Conservation (phyloP, 2,329 filamentous ascomycete genomes). For the Neofusicoccum sp. region DNA sequence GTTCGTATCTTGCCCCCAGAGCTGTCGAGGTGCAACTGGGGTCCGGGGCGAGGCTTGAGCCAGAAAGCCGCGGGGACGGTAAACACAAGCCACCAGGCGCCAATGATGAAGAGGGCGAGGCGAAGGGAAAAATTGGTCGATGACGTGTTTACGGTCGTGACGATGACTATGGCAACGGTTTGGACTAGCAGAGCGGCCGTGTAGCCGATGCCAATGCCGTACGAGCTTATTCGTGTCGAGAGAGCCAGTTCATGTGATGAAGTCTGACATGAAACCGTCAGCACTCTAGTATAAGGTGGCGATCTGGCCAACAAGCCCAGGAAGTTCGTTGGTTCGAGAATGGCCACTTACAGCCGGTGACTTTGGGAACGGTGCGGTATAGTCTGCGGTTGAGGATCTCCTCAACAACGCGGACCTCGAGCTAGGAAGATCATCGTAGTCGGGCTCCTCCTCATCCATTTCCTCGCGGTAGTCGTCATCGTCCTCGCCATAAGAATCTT, state of each 20-base stretch:
- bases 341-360: constrained; percentile 14
- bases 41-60: constrained; percentile 84
- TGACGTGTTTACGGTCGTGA: constrained; percentile 59
- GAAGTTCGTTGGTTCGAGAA: not conserved
- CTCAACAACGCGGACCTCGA: constrained; percentile 3
- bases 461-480: constrained; percentile 26
- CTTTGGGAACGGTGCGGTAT: not conserved
- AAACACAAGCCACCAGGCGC: constrained; percentile 90
- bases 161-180: constrained; percentile 72
- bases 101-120: constrained; percentile 81
- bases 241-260: constrained; percentile 70
- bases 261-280: not conserved
- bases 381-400: constrained; percentile 1
- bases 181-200: constrained; percentile 82
- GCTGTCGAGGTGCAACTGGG: constrained; percentile 52
- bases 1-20: constrained; percentile 39
- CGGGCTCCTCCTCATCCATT: not conserved
- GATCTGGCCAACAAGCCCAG: not conserved
- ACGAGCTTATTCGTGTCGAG: constrained; percentile 87
- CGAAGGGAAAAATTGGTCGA: constrained; percentile 83
- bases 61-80: constrained; percentile 85
- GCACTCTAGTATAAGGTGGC: not conserved
- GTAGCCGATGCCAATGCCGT: constrained; percentile 92
- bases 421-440: not conserved
- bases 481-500: constrained; percentile 28